Base-by-base conservation (phyloP, 805 yeast species). In the Saturnispora gosingensis region DNA sequence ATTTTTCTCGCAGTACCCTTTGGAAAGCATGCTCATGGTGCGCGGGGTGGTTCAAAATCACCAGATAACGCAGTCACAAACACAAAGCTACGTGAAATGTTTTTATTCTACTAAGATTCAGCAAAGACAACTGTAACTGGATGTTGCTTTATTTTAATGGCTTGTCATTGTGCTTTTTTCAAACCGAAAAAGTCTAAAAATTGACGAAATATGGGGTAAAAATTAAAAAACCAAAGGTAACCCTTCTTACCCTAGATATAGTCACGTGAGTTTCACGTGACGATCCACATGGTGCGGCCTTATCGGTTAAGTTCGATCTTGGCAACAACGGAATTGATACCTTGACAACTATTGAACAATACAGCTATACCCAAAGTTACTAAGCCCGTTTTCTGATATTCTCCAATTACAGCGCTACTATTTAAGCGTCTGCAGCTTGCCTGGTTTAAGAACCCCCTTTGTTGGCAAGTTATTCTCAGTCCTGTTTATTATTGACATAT, bases 21-120 rank as follows among this genome's bases (percentile, higher is more conserved):
- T n/a, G 10, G 15, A 49, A 32, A 35, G n/a, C 13, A 7, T n/a
- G 25, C 15, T 22, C 24, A n/a, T 32, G 51, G 51, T 43, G 38
- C 25, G 27, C 43, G 47, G 51, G 51, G 46, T 34, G 28, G 8
- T 49, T 49, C 5, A 24, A 43, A 43, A 16, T 11, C 9, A 30
- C 18, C 15, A 8, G 5, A 16, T 27, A 49, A 32, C 20, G 28
- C 51, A 49, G 51, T 49, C 51, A 49, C 51, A 49, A 49, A 32
- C 11, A 13, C 15, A 30, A 30, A 9, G 5, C 11, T 3, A 30
- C 5, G 34, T 30, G 34, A 11, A 30, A 30, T 8, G 9, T 25
- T 25, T 25, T 1, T 2, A 25, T 25, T 25, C 2, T 6, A 25
- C 9, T 25, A 25, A 7, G 9, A 25, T 7, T 25, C 5, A 8